A percentile compares a stretch with the other conserved stretches of the same genome.
Evolutionary conservation across 148 eudicot species (phyloP).

Genomic region (Arctostaphylos glauca): DNA sequence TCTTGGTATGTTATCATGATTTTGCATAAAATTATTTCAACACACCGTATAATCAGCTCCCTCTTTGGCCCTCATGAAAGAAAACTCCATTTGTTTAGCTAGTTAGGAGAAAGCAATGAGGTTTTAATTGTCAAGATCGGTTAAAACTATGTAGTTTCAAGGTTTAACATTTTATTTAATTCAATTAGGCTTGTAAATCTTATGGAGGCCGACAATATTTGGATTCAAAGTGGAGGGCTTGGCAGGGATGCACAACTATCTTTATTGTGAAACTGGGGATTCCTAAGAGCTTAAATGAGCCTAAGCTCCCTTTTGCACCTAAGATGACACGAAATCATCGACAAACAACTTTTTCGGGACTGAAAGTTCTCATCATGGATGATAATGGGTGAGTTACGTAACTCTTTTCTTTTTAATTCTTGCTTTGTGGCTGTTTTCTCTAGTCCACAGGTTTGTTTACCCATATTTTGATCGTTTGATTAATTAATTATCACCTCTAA

Average conservation of each 20-base stretch:
- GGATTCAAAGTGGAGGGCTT: slow-evolving; percentile 89
- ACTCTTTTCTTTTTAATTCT: not conserved
- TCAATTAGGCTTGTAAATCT: slow-evolving; percentile 30
- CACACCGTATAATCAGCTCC: not conserved
- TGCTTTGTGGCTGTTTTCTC: not conserved
- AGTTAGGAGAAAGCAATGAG: not conserved
- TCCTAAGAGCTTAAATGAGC: slow-evolving; percentile 42
- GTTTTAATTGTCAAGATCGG: not conserved
- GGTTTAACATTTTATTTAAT: not conserved
- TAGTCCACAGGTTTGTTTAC: not conserved
- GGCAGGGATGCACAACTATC: slow-evolving; percentile 72
- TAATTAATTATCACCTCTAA: not conserved
- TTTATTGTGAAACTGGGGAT: slow-evolving; percentile 73
- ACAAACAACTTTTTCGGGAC: slow-evolving; percentile 57
- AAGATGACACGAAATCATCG: slow-evolving; percentile 33
- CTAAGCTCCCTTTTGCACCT: slow-evolving; percentile 38
- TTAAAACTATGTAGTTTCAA: not conserved
- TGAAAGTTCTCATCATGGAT: slow-evolving; percentile 84
- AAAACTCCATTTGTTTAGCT: not conserved
- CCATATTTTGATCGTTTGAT: not conserved
- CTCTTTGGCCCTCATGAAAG: not conserved
- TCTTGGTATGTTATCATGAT: not conserved
- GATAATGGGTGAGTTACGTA: slow-evolving; percentile 67
- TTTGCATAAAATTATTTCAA: not conserved
- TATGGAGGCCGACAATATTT: slow-evolving; percentile 90